These are phyloP conservation scores for Phytophthora pisi DNA, from an alignment of 352 stramenopile genomes.

Conservation along the genomic window DNA sequence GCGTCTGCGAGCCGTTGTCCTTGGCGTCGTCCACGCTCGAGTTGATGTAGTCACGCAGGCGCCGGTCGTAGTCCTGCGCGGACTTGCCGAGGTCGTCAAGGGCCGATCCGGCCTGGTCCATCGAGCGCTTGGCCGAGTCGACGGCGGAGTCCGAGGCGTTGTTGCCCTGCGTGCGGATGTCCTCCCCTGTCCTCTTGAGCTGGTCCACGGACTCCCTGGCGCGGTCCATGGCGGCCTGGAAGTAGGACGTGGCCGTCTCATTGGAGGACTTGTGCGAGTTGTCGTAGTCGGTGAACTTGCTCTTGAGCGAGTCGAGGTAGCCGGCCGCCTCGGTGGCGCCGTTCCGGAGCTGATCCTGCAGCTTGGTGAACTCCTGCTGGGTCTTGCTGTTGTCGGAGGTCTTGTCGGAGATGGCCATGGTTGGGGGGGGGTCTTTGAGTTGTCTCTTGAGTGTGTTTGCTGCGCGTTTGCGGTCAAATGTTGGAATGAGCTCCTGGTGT, in stretches of 20 bases:
- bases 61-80: constrained; percentile 16
- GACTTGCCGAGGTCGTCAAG: constrained; percentile 26
- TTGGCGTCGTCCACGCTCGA: constrained; percentile 31
- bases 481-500: constrained; percentile 13
- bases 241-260: constrained; percentile 43
- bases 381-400: constrained; percentile 4
- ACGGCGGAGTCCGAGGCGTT: constrained; percentile 28
- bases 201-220: constrained; percentile 27
- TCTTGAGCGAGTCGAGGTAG: constrained; percentile 49
- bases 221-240: constrained; percentile 42
- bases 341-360: constrained; percentile 42
- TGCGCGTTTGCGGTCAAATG: constrained; percentile 19
- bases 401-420: constrained; percentile 37
- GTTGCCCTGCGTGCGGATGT: constrained; percentile 24
- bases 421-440: background rate
- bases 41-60: constrained; percentile 21
- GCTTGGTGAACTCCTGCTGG: constrained; percentile 43
- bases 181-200: constrained; percentile 31
- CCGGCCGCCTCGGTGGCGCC: constrained; percentile 30
- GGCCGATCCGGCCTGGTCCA: constrained; percentile 38
- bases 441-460: constrained; percentile 6
- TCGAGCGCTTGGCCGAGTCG: constrained; percentile 32
- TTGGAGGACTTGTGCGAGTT: constrained; percentile 41
- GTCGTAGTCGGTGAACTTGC: constrained; percentile 49
- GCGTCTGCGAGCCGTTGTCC: constrained; percentile 22